Evolutionary conservation across 768 basidiomycete species (phyloP).

Genomic region (Russula sp.): DNA sequence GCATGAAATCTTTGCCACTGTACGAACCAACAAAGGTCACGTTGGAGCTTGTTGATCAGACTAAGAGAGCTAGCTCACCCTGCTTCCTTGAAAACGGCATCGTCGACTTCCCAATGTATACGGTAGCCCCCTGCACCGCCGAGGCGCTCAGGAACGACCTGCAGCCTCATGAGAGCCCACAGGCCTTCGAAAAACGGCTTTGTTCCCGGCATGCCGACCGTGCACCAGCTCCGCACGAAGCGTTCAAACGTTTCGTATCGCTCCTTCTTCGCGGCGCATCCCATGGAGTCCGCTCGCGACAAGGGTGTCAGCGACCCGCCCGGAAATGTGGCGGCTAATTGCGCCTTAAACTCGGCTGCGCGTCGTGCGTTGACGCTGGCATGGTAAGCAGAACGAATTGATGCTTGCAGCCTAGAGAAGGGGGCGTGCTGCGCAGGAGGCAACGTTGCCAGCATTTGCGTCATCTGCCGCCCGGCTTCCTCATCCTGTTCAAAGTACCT

Average conservation of each 20-base stretch:
- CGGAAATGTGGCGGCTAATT: conserved; percentile 69
- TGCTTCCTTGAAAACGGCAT: conserved; percentile 90
- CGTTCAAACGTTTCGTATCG: conserved; percentile 67
- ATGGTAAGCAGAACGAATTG: conserved; percentile 81
- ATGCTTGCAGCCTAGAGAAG: conserved; percentile 81
- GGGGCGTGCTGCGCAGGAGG: conserved; percentile 82
- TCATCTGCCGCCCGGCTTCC: conserved; percentile 71
- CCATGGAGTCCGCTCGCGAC: conserved; percentile 59
- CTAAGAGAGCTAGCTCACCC: conserved; percentile 54
- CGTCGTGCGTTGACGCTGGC: conserved; percentile 69
- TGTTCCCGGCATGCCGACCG: conserved; percentile 81
- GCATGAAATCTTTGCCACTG: conserved; percentile 93
- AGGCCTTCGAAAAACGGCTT: conserved; percentile 76
- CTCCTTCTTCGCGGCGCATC: conserved; percentile 66
- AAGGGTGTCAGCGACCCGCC: conserved; percentile 76
- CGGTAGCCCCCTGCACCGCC: conserved; percentile 71
- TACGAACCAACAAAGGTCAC: conserved; percentile 23
- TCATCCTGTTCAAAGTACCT: conserved; percentile 87
- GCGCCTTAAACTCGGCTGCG: conserved; percentile 81
- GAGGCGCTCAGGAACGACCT: conserved; percentile 70
- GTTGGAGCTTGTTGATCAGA: conserved; percentile 21
- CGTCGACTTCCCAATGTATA: conserved; percentile 89
- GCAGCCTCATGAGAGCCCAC: conserved; percentile 77
- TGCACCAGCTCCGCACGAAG: conserved; percentile 80
- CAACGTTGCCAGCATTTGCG: conserved; percentile 71